phyloP scores from a whole-genome alignment of 225 moss, liverwort and hornwort genomes.

The Sphagnum tenellum region DNA sequence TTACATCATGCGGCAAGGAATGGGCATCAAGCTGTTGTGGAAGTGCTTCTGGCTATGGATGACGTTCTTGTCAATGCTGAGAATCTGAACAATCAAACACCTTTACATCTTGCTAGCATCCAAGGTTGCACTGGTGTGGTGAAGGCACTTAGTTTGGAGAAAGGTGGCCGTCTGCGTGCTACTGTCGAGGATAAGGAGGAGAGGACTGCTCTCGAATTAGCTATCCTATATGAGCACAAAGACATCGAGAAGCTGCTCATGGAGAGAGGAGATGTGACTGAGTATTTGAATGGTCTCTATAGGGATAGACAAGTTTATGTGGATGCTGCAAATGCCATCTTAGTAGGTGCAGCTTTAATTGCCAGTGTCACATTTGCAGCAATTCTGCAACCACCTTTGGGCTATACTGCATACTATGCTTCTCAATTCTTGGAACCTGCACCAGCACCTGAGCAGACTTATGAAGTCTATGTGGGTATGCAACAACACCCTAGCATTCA shows the following conservation, averaged over 20 bases:
- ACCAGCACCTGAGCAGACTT: slow-evolving; percentile 4
- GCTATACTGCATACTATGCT: slow-evolving; percentile 16
- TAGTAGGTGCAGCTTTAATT: slow-evolving; percentile 37
- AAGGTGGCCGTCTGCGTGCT: slow-evolving; percentile 22
- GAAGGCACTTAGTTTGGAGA: slow-evolving; percentile 33
- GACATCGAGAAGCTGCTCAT: slow-evolving; percentile 36
- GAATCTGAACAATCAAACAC: slow-evolving; percentile 23
- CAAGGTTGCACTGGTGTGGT: slow-evolving; percentile 24
- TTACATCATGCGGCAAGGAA: slow-evolving; percentile 29
- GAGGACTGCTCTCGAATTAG: slow-evolving; percentile 29
- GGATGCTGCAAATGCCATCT: slow-evolving; percentile 36
- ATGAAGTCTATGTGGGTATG: slow-evolving; percentile 25
- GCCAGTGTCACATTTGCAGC: slow-evolving; percentile 39
- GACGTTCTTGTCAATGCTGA: slow-evolving; percentile 25
- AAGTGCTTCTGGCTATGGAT: slow-evolving; percentile 10
- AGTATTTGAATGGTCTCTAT: slow-evolving; percentile 39
- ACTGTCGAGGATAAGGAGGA: slow-evolving; percentile 26
- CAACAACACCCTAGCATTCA: slow-evolving; percentile 23
- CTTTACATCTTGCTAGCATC: slow-evolving; percentile 31
- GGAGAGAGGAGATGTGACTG: slow-evolving; percentile 32
- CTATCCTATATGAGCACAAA: slow-evolving; percentile 34
- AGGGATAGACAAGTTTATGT: slow-evolving; percentile 42
- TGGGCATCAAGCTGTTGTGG: slow-evolving; percentile 18
- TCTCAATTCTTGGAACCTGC: neutral
- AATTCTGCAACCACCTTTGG: slow-evolving; percentile 42